Conservation (phyloP, 106 monocot genomes). For the Dendrobium huoshanense region DNA sequence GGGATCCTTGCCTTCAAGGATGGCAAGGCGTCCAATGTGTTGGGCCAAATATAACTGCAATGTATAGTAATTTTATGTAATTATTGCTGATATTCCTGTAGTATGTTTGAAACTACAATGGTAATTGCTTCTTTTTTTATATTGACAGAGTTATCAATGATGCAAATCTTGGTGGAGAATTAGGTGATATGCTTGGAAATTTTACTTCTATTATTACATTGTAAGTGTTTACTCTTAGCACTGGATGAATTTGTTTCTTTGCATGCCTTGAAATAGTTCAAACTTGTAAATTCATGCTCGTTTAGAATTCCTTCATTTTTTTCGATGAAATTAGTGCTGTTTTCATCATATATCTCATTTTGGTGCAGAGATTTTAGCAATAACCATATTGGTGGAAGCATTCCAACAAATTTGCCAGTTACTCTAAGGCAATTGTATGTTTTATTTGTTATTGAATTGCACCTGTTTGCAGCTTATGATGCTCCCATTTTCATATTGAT, state of each 20-base stretch:
- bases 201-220: slow-evolving; percentile 71
- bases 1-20: slow-evolving; percentile 70
- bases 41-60: slow-evolving; percentile 58
- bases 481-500: not conserved
- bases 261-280: not conserved
- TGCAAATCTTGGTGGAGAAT: slow-evolving; percentile 73
- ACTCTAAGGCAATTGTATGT: slow-evolving; percentile 75
- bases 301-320: not conserved
- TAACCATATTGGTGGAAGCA: slow-evolving; percentile 80
- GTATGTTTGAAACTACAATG: not conserved
- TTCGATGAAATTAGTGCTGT: not conserved
- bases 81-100: not conserved
- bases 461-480: not conserved
- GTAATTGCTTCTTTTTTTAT: slow-evolving; percentile 11
- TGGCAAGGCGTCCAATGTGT: slow-evolving; percentile 97
- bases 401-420: slow-evolving; percentile 69
- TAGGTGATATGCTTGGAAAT: slow-evolving; percentile 49
- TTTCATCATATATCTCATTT: slow-evolving; percentile 3
- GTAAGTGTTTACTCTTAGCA: slow-evolving; percentile 26
- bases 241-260: slow-evolving; percentile 2
- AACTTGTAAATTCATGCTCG: not conserved
- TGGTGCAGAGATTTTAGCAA: slow-evolving; percentile 63
- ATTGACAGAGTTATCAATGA: slow-evolving; percentile 58
- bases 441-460: slow-evolving; percentile 3
- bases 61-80: slow-evolving; percentile 35